A percentile compares a stretch with the other conserved stretches of the same genome.
Conservation (phyloP, 2,329 filamentous ascomycete species). For the Aspergillus awamori region DNA sequence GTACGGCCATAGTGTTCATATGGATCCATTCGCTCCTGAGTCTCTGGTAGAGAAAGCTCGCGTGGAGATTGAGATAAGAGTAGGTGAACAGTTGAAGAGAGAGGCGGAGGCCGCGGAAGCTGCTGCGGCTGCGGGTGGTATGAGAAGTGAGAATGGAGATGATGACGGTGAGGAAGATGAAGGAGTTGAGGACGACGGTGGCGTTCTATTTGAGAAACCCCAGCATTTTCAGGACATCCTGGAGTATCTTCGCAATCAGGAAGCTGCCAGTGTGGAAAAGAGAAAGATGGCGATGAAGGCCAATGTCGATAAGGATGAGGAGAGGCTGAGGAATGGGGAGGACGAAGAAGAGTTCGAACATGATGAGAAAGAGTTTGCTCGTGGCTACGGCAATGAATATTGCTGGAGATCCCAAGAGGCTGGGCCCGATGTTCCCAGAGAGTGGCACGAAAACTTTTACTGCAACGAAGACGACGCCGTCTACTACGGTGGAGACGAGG, state of each 20-base stretch:
- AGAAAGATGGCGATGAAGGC: constrained; percentile 2
- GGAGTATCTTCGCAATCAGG: constrained; percentile 3
- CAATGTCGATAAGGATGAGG: constrained; percentile 11
- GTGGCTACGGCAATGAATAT: neutral
- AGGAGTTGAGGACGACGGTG: neutral
- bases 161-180: neutral
- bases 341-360: neutral
- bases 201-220: neutral
- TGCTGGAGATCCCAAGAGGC: neutral
- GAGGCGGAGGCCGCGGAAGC: constrained; percentile 2
- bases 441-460: neutral
- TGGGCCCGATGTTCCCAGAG: neutral
- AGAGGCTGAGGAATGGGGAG: constrained; percentile 1
- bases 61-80: constrained; percentile 10
- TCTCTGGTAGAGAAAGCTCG: constrained; percentile 18
- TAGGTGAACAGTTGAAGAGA: constrained; percentile 3
- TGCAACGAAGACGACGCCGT: constrained; percentile 4
- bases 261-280: neutral
- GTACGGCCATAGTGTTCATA: constrained; percentile 34
- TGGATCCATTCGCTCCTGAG: constrained; percentile 29
- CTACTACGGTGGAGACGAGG: neutral
- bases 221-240: neutral
- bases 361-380: neutral
- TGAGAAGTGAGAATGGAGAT: neutral
- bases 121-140: neutral